Conservation (phyloP, 2,329 filamentous ascomycete species). For the Calonectria fujianensis region DNA sequence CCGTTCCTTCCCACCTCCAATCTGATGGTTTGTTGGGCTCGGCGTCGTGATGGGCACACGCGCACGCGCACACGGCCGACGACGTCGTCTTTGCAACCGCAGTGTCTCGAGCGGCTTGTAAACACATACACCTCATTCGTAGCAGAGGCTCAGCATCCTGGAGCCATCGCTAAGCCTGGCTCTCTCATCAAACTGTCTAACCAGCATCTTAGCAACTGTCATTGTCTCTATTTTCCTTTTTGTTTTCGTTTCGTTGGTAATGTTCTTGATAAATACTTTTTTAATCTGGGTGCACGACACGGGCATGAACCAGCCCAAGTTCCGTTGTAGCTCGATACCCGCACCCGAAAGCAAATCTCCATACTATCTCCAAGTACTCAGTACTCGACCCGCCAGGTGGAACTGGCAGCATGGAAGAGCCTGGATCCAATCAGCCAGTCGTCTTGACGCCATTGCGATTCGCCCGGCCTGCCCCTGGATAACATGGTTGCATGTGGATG, state of each 20-base stretch:
- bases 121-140: slow-evolving; percentile 9
- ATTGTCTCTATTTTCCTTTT: background rate
- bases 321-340: slow-evolving; percentile 5
- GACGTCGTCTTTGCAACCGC: background rate
- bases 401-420: slow-evolving; percentile 18
- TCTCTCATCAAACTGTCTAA: background rate
- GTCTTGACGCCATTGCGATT: slow-evolving; percentile 39
- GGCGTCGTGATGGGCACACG: background rate
- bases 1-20: slow-evolving; percentile 27
- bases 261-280: background rate
- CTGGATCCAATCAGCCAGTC: slow-evolving; percentile 31
- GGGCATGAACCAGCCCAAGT: slow-evolving; percentile 6
- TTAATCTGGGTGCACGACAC: background rate
- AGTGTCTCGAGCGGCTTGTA: background rate
- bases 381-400: slow-evolving; percentile 19
- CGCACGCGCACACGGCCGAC: slow-evolving; percentile 2
- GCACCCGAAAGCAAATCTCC: background rate
- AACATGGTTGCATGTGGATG: slow-evolving; percentile 24
- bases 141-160: slow-evolving; percentile 8
- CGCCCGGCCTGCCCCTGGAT: slow-evolving; percentile 28
- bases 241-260: background rate
- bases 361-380: background rate
- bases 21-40: slow-evolving; percentile 6
- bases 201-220: background rate
- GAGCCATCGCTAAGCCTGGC: background rate